These are phyloP conservation scores for Sequoiadendron giganteum DNA, from an alignment of 75 land plant species.

Conservation along the genomic window DNA sequence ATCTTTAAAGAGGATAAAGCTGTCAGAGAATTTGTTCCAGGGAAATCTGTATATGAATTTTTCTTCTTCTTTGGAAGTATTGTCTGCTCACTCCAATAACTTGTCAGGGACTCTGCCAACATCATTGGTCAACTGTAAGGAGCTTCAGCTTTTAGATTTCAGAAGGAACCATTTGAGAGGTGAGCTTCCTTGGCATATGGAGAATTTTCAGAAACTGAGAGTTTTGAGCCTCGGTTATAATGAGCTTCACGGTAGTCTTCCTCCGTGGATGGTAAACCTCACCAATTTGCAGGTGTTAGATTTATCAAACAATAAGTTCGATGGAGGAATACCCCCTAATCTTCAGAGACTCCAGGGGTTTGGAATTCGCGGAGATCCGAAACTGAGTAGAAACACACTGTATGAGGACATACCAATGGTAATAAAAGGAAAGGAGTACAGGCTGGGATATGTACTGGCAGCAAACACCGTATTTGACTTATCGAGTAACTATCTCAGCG, in stretches of 20 bases:
- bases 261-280: conserved; percentile 37
- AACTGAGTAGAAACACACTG: not conserved
- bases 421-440: not conserved
- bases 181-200: too few relatives aligned
- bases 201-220: too few relatives aligned
- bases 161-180: too few relatives aligned
- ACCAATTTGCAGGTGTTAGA: conserved; percentile 14
- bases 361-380: conserved; percentile 11
- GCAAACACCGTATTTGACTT: not conserved
- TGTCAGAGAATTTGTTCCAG: not conserved
- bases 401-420: not conserved
- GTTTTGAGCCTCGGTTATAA: too few relatives aligned
- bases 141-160: too few relatives aligned
- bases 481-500: not conserved
- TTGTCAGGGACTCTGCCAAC: not conserved
- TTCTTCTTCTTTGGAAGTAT: not conserved
- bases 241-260: too few relatives aligned
- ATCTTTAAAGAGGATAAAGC: not conserved
- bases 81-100: not conserved
- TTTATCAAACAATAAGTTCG: too few relatives aligned
- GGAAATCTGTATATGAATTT: not conserved
- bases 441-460: not conserved
- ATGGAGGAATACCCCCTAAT: conserved; percentile 32
- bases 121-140: too few relatives aligned
- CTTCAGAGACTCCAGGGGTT: conserved; percentile 34